Evolutionary conservation across 2,329 filamentous ascomycete species (phyloP), one percentile per base, ranked within the genome.

Genomic region (Chrysoporthe puriensis): DNA sequence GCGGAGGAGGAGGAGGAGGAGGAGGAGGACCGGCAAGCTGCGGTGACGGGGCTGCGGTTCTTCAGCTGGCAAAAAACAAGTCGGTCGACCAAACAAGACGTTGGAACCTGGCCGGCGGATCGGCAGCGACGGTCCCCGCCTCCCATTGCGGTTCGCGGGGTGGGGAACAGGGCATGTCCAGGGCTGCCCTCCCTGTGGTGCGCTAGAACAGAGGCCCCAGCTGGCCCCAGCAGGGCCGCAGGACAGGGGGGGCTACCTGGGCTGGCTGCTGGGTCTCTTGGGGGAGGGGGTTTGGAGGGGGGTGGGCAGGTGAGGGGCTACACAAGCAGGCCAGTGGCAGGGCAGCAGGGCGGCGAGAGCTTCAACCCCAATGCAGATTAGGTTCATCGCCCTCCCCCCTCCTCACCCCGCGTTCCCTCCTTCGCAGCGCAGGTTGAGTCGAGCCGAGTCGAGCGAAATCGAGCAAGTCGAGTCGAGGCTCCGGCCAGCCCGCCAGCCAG

Each of bases 1-100:
- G 11, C 13, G 50, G 26, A 32, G 50, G 50, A 52, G 9, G 9
- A 52, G 48, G n/a, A 32, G 48, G 48, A 52, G 48, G 21, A 26
- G 48, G 21, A 26, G 48, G 48, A 52, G 48, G 14, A 52, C 2
- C 14, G 48, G n/a, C 26, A 14, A n/a, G 32, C 50, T 26, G 32
- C 50, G 26, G 21, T 52, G 44, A 14, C 11, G n/a, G 4, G 34
- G 34, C 4, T 36, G 54, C 32, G 54, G 40, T 34, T 57, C 54
- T 57, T 57, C 34, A 57, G 54, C 54, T 40, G 54, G 32, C 26
- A 21, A 40, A 18, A 40, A 40, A n/a, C n/a, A 36, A 57, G 52
- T 57, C 32, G 7, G 13, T 57, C 52, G 32, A 18, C 52, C 48
- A 26, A 26, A 26, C 26, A 26, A 8, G 50, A 54, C 32, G 18